A percentile compares a stretch with the other conserved stretches of the same genome.
Evolutionary conservation across 2,329 filamentous ascomycete genomes (phyloP).

Genomic region (Cercospora brassicicola): DNA sequence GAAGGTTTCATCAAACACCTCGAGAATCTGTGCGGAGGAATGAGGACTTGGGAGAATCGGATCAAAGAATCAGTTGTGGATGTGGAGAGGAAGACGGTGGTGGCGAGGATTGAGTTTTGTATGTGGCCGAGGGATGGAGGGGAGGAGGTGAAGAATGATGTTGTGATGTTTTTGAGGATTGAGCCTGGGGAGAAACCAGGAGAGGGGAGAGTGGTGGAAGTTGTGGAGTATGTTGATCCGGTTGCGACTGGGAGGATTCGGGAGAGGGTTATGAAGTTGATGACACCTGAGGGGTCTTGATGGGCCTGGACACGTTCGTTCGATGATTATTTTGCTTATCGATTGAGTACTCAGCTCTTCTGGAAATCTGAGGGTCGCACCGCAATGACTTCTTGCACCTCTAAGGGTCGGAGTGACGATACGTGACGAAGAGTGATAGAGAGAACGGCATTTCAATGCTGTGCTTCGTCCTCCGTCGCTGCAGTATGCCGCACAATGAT

Average conservation of each 20-base stretch:
- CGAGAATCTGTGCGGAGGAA: constrained; percentile 16
- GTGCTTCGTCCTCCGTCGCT: too few relatives aligned
- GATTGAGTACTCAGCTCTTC: background rate
- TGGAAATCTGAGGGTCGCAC: background rate
- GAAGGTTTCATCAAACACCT: constrained; percentile 23
- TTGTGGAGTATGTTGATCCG: constrained; percentile 25
- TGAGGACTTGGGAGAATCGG: constrained; percentile 23
- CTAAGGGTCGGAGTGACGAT: background rate
- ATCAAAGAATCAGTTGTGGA: constrained; percentile 21
- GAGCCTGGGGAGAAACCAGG: background rate
- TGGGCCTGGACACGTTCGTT: background rate
- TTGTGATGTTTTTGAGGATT: constrained; percentile 23
- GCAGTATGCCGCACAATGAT: background rate
- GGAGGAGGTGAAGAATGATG: constrained; percentile 24
- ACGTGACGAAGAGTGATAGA: background rate
- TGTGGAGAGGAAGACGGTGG: constrained; percentile 17
- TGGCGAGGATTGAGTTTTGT: constrained; percentile 22
- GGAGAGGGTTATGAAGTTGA: constrained; percentile 18
- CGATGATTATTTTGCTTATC: background rate
- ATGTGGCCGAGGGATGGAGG: constrained; percentile 20
- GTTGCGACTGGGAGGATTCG: constrained; percentile 21
- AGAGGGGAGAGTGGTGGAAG: constrained; percentile 16
- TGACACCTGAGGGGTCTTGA: background rate
- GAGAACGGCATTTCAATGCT: too few relatives aligned
- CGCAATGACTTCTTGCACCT: background rate